Evolutionary conservation across 768 basidiomycete genomes (phyloP).

Genomic region (Mycena indigotica): DNA sequence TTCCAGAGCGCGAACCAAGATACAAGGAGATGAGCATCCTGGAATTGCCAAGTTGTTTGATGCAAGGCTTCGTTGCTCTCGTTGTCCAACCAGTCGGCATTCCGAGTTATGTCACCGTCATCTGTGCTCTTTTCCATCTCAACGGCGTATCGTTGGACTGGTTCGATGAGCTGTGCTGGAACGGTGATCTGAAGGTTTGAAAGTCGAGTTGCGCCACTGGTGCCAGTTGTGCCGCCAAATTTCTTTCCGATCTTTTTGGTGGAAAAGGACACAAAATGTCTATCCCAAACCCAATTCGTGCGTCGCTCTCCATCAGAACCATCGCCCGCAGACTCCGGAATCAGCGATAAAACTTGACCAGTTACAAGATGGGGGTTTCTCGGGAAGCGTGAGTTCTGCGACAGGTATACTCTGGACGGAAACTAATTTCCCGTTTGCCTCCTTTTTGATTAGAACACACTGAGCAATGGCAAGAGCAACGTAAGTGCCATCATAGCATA

Average conservation of each 20-base stretch:
- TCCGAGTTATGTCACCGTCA: no score
- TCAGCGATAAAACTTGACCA: constrained; percentile 5
- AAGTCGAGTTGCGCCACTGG: not conserved
- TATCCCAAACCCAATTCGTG: constrained; percentile 14
- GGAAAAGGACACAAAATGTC: constrained; percentile 1
- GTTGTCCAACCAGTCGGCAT: not conserved
- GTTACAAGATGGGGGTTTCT: constrained; percentile 4
- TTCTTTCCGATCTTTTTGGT: not conserved
- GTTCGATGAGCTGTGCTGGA: not conserved
- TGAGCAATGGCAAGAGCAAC: constrained; percentile 7
- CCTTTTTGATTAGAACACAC: constrained; percentile 1
- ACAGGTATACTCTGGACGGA: not conserved
- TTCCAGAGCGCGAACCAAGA: not conserved
- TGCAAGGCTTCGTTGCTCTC: not conserved
- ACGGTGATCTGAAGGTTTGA: not conserved
- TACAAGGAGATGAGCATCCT: not conserved
- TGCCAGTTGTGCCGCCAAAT: no score
- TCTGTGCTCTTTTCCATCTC: no score
- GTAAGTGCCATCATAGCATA: not conserved
- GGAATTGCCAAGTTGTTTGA: not conserved
- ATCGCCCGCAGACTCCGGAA: not conserved
- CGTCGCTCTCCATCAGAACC: not conserved
- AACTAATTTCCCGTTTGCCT: not conserved
- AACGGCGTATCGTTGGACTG: not conserved
- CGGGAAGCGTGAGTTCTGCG: constrained; percentile 3